These are phyloP conservation scores for Sanghuangporus baumii DNA, from an alignment of 1,284 basidiomycete species.

Conservation along the genomic window DNA sequence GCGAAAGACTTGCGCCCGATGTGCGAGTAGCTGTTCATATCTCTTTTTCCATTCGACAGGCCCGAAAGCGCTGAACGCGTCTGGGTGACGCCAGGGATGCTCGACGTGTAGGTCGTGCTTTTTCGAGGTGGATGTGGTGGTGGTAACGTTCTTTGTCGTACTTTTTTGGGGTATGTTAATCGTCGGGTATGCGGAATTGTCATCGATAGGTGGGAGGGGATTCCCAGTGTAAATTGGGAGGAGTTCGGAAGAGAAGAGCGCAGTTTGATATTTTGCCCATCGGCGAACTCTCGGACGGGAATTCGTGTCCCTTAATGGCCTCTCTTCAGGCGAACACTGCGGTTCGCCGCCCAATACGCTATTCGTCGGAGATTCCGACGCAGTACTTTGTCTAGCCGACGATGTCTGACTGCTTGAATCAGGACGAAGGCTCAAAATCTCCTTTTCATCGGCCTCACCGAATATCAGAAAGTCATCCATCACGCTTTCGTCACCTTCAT, in stretches of 20 bases:
- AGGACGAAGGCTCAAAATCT: slow-evolving; percentile 17
- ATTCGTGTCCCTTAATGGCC: neutral
- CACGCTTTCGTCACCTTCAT: slow-evolving; percentile 25
- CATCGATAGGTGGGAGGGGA: slow-evolving; percentile 31
- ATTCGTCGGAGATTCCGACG: neutral
- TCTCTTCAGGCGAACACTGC: neutral
- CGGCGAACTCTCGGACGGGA: slow-evolving; percentile 25
- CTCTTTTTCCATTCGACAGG: slow-evolving; percentile 2
- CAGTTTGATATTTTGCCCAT: slow-evolving; percentile 59
- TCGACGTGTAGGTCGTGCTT: neutral
- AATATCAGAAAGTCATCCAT: slow-evolving; percentile 33
- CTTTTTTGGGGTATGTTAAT: neutral
- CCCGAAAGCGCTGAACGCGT: slow-evolving; percentile 14
- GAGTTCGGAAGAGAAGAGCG: slow-evolving; percentile 50
- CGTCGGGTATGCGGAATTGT: neutral
- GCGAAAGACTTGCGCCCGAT: neutral
- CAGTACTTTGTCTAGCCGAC: neutral
- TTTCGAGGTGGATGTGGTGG: neutral
- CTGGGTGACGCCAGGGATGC: slow-evolving; percentile 13
- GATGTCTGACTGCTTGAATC: neutral
- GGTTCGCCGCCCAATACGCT: neutral
- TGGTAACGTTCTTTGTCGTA: neutral
- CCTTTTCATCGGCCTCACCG: slow-evolving; percentile 32
- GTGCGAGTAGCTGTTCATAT: neutral
- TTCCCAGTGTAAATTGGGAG: slow-evolving; percentile 49